These are phyloP conservation scores for Albatrellus ellisii DNA, from an alignment of 768 basidiomycete species.

Conservation along the genomic window DNA sequence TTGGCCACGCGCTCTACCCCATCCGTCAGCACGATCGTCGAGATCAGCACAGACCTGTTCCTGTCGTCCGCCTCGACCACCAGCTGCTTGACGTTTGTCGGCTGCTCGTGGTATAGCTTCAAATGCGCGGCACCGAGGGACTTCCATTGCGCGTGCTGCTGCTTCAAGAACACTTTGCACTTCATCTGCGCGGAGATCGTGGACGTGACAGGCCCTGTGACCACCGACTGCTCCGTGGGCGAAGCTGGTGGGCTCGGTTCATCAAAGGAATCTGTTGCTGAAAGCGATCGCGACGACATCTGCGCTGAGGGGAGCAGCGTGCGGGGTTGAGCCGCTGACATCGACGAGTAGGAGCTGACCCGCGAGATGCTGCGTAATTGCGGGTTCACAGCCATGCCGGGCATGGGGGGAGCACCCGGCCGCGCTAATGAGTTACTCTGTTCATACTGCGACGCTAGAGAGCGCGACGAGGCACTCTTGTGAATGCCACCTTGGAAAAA, in stretches of 20 bases:
- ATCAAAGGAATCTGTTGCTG: slow-evolving; percentile 38
- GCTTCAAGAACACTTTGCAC: slow-evolving; percentile 95
- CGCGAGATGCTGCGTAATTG: slow-evolving; percentile 16
- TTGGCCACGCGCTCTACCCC: slow-evolving; percentile 98
- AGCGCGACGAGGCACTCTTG: slow-evolving; percentile 47
- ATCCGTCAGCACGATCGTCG: slow-evolving; percentile 90
- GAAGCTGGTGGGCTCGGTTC: slow-evolving; percentile 80
- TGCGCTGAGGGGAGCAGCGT: slow-evolving; percentile 54
- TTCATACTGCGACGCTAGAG: slow-evolving; percentile 38
- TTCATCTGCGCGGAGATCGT: slow-evolving; percentile 85
- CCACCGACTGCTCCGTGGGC: slow-evolving; percentile 45
- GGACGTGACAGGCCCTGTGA: slow-evolving; percentile 59
- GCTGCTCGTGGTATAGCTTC: slow-evolving; percentile 74
- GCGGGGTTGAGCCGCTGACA: slow-evolving; percentile 29
- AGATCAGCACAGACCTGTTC: slow-evolving; percentile 70
- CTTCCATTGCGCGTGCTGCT: slow-evolving; percentile 97
- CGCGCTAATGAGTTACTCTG: too few species aligned
- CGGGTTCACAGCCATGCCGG: slow-evolving; percentile 21
- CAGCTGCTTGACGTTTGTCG: slow-evolving; percentile 88
- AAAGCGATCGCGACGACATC: slow-evolving; percentile 35
- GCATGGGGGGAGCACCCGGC: slow-evolving; percentile 24
- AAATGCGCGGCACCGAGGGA: slow-evolving; percentile 79
- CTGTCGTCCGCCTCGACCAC: slow-evolving; percentile 83
- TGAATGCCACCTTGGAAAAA: slow-evolving; percentile 22
- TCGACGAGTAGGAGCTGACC: slow-evolving; percentile 18